Evolutionary conservation across 208 protist species (phyloP).

Genomic region (Kentomonas sorsogonicus): DNA sequence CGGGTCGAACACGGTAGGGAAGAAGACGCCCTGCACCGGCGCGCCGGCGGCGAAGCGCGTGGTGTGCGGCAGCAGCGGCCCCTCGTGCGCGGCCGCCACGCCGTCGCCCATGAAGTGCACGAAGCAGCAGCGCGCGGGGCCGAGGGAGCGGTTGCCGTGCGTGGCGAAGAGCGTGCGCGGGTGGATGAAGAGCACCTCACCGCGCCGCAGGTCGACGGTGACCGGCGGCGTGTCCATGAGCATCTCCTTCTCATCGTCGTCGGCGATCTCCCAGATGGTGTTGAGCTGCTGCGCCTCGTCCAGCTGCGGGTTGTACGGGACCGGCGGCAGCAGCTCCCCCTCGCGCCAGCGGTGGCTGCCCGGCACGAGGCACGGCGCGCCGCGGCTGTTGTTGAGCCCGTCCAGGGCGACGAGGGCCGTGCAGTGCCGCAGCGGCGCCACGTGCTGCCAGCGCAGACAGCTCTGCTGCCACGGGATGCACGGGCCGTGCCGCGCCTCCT

Average conservation of each 20-base stretch:
- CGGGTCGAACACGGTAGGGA: slow-evolving; percentile 79
- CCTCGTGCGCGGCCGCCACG: slow-evolving; percentile 42
- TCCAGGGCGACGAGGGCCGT: slow-evolving; percentile 77
- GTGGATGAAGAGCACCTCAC: slow-evolving; percentile 77
- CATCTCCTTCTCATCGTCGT: slow-evolving; percentile 71
- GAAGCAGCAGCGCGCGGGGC: slow-evolving; percentile 43
- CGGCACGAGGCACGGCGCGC: slow-evolving; percentile 73
- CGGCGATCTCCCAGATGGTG: slow-evolving; percentile 78
- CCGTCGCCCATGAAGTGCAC: slow-evolving; percentile 75
- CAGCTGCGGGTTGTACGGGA: slow-evolving; percentile 58
- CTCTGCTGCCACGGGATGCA: slow-evolving; percentile 84
- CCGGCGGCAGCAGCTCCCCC: slow-evolving; percentile 52
- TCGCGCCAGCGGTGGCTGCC: slow-evolving; percentile 82
- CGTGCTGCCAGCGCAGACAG: slow-evolving; percentile 79
- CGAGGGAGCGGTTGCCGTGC: slow-evolving; percentile 72
- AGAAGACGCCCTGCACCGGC: slow-evolving; percentile 57
- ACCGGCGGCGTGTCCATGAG: slow-evolving; percentile 77
- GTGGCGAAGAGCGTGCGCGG: slow-evolving; percentile 73
- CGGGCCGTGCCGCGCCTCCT: slow-evolving; percentile 57
- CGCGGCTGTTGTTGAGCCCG: slow-evolving; percentile 74
- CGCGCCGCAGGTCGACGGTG: slow-evolving; percentile 66
- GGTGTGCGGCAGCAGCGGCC: slow-evolving; percentile 68
- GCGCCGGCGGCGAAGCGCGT: slow-evolving; percentile 60
- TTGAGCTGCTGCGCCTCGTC: slow-evolving; percentile 74
- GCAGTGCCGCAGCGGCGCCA: slow-evolving; percentile 60